Conservation (phyloP, 2,329 filamentous ascomycete genomes). For the Colletotrichum echinochloae region DNA sequence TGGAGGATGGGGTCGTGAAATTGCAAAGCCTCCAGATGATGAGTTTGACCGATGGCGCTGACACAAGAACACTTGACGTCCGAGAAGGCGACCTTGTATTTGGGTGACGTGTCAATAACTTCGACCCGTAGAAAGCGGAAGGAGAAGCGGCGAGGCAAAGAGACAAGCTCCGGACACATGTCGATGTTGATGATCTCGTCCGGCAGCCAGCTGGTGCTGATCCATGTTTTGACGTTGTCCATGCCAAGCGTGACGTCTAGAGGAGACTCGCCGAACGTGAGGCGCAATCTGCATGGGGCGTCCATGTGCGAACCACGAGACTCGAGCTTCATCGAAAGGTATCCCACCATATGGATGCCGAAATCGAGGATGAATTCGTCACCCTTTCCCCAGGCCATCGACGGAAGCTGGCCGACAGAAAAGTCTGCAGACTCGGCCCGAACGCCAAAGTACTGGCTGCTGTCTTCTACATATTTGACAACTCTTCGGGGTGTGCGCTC, state of each 20-base stretch:
- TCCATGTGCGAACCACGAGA: slow-evolving; percentile 49
- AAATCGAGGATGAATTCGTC: slow-evolving; percentile 50
- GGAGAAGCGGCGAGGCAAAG: slow-evolving; percentile 48
- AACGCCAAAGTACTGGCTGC: slow-evolving; percentile 43
- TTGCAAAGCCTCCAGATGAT: slow-evolving; percentile 37
- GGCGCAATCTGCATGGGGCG: slow-evolving; percentile 49
- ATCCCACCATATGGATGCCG: slow-evolving; percentile 50
- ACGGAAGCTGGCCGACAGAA: slow-evolving; percentile 39
- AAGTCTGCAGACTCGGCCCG: slow-evolving; percentile 34
- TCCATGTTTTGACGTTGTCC: slow-evolving; percentile 51
- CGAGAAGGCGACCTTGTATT: slow-evolving; percentile 49
- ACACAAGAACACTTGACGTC: slow-evolving; percentile 47
- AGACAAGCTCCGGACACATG: slow-evolving; percentile 47
- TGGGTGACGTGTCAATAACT: slow-evolving; percentile 50
- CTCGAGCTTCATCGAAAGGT: slow-evolving; percentile 47
- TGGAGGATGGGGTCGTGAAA: slow-evolving; percentile 44
- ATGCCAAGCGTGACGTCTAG: slow-evolving; percentile 51
- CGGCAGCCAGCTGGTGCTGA: slow-evolving; percentile 53
- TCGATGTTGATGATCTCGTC: slow-evolving; percentile 53
- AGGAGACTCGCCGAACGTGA: slow-evolving; percentile 53
- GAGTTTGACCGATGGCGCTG: slow-evolving; percentile 44
- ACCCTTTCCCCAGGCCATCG: slow-evolving; percentile 44
- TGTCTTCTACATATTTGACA: slow-evolving; percentile 43
- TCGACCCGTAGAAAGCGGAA: slow-evolving; percentile 52
- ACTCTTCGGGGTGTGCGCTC: slow-evolving; percentile 38